These are phyloP conservation scores for Ophiostoma perfectum DNA, from an alignment of 2,329 filamentous ascomycete species.

Conservation along the genomic window DNA sequence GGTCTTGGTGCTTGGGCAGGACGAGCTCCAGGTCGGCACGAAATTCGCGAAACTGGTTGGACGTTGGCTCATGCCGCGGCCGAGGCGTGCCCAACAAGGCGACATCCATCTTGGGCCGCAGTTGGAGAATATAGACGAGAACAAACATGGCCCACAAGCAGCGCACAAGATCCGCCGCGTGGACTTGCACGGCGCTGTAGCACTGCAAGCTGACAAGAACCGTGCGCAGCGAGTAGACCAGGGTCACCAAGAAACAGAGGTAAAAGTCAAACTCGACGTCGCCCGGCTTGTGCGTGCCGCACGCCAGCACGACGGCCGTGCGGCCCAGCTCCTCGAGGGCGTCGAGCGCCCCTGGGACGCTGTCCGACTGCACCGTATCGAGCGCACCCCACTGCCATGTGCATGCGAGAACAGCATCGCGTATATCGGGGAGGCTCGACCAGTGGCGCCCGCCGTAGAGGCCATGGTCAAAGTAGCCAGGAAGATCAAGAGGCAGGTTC, in stretches of 20 bases:
- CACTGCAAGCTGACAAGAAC: constrained; percentile 7
- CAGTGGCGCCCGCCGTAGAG: background rate
- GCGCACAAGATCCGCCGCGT: constrained; percentile 11
- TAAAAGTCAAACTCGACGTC: constrained; percentile 17
- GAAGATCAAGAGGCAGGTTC: background rate
- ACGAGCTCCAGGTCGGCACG: background rate
- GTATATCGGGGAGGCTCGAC: background rate
- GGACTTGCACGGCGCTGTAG: background rate
- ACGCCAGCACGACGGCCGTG: background rate
- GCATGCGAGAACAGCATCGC: background rate
- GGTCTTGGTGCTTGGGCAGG: background rate
- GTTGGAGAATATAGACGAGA: constrained; percentile 16
- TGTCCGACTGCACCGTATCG: background rate
- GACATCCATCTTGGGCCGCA: constrained; percentile 12
- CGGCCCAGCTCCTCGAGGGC: background rate
- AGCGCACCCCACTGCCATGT: background rate
- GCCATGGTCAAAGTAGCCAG: background rate
- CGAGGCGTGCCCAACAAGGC: background rate
- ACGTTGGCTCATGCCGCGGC: background rate
- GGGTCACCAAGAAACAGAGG: constrained; percentile 15
- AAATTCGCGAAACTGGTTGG: background rate
- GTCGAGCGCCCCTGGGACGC: background rate
- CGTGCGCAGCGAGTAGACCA: constrained; percentile 13
- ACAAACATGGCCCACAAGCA: constrained; percentile 17
- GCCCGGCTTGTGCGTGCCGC: background rate